phyloP scores from a whole-genome alignment of 1,284 basidiomycete genomes.

The Trichosporon sp. region DNA sequence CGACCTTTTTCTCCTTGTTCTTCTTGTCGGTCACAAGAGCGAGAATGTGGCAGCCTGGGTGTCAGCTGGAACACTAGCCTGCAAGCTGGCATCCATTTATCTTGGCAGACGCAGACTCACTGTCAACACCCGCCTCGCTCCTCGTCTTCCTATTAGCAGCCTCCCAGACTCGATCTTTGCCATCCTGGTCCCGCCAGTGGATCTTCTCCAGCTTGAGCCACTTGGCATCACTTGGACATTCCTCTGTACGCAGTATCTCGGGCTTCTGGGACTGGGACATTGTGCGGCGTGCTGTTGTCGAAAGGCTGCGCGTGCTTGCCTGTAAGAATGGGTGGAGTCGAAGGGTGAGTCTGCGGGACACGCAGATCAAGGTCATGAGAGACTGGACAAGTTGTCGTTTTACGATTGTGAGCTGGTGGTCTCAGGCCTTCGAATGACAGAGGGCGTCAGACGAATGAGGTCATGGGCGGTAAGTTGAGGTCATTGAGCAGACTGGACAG shows the following conservation, averaged over 20 bases:
- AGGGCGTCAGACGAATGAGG: no score
- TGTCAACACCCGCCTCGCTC: constrained; percentile 68
- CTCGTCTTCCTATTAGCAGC: constrained; percentile 73
- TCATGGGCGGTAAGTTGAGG: no score
- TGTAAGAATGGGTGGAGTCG: background rate
- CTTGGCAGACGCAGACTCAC: no score
- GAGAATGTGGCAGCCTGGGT: constrained; percentile 68
- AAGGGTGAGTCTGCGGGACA: background rate
- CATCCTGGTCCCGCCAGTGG: constrained; percentile 65
- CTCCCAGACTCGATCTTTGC: constrained; percentile 77
- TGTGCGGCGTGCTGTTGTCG: background rate
- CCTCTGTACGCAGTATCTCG: constrained; percentile 32
- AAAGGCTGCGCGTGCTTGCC: background rate
- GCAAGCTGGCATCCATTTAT: no score
- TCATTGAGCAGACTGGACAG: no score
- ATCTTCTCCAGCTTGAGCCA: constrained; percentile 51
- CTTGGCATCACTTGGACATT: constrained; percentile 39
- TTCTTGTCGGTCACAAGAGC: constrained; percentile 66
- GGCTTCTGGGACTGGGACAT: constrained; percentile 28
- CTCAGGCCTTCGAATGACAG: no score
- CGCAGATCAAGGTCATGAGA: background rate
- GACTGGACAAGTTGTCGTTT: background rate
- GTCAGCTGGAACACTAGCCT: background rate
- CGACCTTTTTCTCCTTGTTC: constrained; percentile 56
- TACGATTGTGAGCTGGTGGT: background rate